Conservation (phyloP, 2,329 filamentous ascomycete genomes). For the Dothideomycetes sp. region DNA sequence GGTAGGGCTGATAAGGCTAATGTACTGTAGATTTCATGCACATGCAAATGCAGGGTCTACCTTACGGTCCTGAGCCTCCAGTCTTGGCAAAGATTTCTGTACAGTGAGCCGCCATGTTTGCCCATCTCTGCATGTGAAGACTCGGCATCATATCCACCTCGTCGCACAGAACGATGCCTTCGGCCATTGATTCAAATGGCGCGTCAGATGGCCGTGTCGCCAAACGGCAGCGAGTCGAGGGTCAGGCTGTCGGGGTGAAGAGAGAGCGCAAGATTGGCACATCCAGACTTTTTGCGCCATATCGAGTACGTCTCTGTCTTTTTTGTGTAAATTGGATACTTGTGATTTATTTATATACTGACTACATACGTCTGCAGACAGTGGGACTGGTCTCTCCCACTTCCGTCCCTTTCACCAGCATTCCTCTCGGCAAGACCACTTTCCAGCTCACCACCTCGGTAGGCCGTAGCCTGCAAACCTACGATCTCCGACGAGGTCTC, state of each 20-base stretch:
- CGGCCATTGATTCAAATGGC: constrained; percentile 3
- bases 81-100: neutral
- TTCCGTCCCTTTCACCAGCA: constrained; percentile 74
- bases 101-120: neutral
- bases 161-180: constrained; percentile 3
- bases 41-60: too few species aligned
- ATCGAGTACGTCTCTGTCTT: constrained; percentile 52
- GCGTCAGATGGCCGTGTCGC: constrained; percentile 38
- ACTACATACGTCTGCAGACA: constrained; percentile 50
- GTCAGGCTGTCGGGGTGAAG: constrained; percentile 11
- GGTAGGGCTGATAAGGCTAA: too few species aligned
- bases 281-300: constrained; percentile 87
- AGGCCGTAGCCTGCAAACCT: constrained; percentile 83
- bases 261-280: constrained; percentile 14
- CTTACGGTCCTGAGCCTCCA: neutral
- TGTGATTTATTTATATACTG: neutral
- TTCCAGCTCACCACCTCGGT: constrained; percentile 97
- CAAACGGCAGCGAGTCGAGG: constrained; percentile 63
- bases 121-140: neutral
- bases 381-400: constrained; percentile 90
- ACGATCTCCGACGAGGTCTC: constrained; percentile 81
- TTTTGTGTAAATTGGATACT: neutral
- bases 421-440: constrained; percentile 83
- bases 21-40: too few species aligned
- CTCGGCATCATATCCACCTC: neutral